Evolutionary conservation across 768 basidiomycete genomes (phyloP), one percentile per base, ranked within the genome.

Genomic region (Phanerochaete sordida): DNA sequence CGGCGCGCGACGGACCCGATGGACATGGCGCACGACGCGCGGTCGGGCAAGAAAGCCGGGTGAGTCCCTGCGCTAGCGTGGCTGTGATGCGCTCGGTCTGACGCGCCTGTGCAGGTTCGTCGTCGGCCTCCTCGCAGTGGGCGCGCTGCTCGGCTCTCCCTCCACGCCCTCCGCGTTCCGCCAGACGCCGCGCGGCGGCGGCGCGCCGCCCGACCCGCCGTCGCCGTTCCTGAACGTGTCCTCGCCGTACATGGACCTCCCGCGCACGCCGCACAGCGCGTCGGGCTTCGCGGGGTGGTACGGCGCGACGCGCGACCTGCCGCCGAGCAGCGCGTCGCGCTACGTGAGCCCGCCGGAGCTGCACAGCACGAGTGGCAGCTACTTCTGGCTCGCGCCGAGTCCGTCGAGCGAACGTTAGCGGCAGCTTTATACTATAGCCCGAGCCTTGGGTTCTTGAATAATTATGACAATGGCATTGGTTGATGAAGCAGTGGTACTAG

Each of bases 81-180:
- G 13, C 26, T 8, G 5, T 12, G 19, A 15, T 26, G 33, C 24
- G n/a, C 26, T 43, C 23, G 4, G 28, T 21, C 50, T 54, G 11
- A 39, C 33, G 21, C 3, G 6, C n/a, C 12, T 39, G 23, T 26
- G 53, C 51, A 54, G 53, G 53, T 54, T 54, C 26, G 53, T 54
- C 8, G 53, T 54, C 35, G 53, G 53, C 24, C 53, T 54, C 23
- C 53, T 54, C 23, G 53, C 53, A 43, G 43, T 54, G 53, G 53
- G 53, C 15, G 53, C 53, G 23, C 53, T 54, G 35, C 35, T 54
- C 33, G n/a, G 35, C 26, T 39, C 53, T 23, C 53, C 53, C 53
- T 54, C 53, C 53, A 23, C 37, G 6, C 33, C 53, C 16, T n/a
- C 31, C 31, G 8, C 51, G 51, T 53, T 53, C 51, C 7, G 35